Percentiles rank a stretch among this genome's conserved stretches.
These are phyloP conservation scores for Pseudogymnoascus sp. DNA, from an alignment of 2,329 filamentous ascomycete species.

Conservation along the genomic window DNA sequence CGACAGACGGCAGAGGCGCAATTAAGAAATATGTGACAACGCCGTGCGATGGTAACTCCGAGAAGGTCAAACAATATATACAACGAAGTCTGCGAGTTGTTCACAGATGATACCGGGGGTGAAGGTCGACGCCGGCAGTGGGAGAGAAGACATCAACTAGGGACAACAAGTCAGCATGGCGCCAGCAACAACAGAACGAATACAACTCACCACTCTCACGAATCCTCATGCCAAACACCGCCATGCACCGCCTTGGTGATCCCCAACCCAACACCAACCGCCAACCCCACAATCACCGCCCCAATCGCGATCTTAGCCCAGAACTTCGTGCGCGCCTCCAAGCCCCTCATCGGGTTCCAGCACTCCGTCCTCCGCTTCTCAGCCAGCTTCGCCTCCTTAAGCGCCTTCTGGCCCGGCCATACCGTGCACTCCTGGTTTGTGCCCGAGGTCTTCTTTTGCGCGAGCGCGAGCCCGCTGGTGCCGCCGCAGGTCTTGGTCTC, in stretches of 20 bases:
- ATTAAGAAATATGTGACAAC: not conserved
- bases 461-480: not conserved
- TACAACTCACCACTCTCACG: not conserved
- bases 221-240: constrained; percentile 43
- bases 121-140: not conserved
- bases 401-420: constrained; percentile 54
- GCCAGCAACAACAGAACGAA: not conserved
- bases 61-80: not conserved
- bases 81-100: not conserved
- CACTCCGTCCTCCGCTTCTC: constrained; percentile 46
- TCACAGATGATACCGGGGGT: not conserved
- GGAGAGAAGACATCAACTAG: not conserved
- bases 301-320: constrained; percentile 47
- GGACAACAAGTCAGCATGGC: not conserved
- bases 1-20: not conserved
- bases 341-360: constrained; percentile 46
- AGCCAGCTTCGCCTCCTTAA: constrained; percentile 52
- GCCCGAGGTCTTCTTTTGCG: not conserved
- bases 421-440: constrained; percentile 43
- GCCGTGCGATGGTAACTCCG: not conserved
- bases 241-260: constrained; percentile 54
- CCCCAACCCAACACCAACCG: constrained; percentile 51
- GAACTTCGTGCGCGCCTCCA: constrained; percentile 49
- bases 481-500: constrained; percentile 8
- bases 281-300: constrained; percentile 45